These are phyloP conservation scores for Acanthamoeba polyphaga DNA, from an alignment of 208 protist species.

Conservation along the genomic window DNA sequence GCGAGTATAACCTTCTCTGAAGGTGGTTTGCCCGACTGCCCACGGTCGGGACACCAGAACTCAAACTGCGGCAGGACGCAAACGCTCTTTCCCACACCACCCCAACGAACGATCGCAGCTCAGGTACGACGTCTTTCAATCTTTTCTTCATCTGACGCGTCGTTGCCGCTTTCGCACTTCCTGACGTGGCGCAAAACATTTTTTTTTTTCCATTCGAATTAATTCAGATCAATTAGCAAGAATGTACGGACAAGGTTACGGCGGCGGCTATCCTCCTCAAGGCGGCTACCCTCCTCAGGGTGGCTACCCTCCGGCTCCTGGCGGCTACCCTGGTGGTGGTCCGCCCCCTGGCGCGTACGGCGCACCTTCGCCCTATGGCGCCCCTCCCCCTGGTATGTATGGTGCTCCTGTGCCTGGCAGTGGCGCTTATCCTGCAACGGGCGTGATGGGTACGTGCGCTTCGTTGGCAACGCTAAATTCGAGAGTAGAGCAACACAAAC, in stretches of 20 bases:
- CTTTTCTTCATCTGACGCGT: too few species aligned
- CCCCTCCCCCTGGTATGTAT: constrained; percentile 40
- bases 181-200: too few species aligned
- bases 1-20: not conserved
- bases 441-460: not conserved
- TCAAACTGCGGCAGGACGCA: not conserved
- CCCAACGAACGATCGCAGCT: too few species aligned
- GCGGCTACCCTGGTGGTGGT: constrained; percentile 32
- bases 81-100: too few species aligned
- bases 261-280: constrained; percentile 31
- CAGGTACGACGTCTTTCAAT: too few species aligned
- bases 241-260: constrained; percentile 7
- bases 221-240: not conserved
- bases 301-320: not conserved
- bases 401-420: not conserved
- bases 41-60: not conserved
- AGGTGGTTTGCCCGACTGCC: not conserved
- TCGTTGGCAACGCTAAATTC: not conserved
- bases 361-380: constrained; percentile 22
- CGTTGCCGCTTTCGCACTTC: too few species aligned
- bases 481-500: not conserved
- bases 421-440: not conserved
- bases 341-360: constrained; percentile 40
- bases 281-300: not conserved
- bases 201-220: too few species aligned